Evolutionary conservation across 2,329 filamentous ascomycete species (phyloP).

Genomic region (Pseudogymnoascus sp.): DNA sequence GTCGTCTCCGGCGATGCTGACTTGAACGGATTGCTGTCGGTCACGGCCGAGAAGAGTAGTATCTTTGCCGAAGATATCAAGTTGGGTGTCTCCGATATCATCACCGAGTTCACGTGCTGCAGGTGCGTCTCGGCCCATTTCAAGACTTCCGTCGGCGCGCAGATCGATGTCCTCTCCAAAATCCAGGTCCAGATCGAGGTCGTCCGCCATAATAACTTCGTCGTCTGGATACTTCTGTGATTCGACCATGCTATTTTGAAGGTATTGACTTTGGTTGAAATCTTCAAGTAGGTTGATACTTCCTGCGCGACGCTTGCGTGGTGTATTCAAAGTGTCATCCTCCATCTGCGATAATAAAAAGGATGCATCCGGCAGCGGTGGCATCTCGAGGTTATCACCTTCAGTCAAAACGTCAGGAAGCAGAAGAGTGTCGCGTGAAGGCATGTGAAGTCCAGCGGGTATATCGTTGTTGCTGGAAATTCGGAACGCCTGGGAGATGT

Average conservation of each 20-base stretch:
- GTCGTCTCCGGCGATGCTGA: slow-evolving; percentile 41
- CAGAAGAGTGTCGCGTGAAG: slow-evolving; percentile 77
- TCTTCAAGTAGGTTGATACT: slow-evolving; percentile 63
- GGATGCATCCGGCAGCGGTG: slow-evolving; percentile 82
- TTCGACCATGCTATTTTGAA: slow-evolving; percentile 56
- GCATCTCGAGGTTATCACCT: slow-evolving; percentile 66
- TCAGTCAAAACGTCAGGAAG: slow-evolving; percentile 90
- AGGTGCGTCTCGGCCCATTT: slow-evolving; percentile 83
- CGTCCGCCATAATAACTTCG: slow-evolving; percentile 49
- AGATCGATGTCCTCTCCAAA: slow-evolving; percentile 53
- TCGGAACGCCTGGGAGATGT: slow-evolving; percentile 68
- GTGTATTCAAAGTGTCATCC: slow-evolving; percentile 43
- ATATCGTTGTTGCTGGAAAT: slow-evolving; percentile 92
- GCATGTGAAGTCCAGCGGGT: slow-evolving; percentile 69
- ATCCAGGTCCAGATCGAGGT: slow-evolving; percentile 65
- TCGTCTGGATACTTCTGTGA: slow-evolving; percentile 42
- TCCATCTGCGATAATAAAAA: slow-evolving; percentile 72
- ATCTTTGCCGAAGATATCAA: slow-evolving; percentile 48
- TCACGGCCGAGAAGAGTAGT: slow-evolving; percentile 37
- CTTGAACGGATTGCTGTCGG: slow-evolving; percentile 45
- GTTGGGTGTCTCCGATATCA: slow-evolving; percentile 51
- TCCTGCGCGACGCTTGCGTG: slow-evolving; percentile 48
- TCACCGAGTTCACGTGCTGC: slow-evolving; percentile 58
- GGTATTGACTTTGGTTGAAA: slow-evolving; percentile 68
- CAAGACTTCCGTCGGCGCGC: slow-evolving; percentile 55